Conservation (phyloP, 768 basidiomycete genomes). For the Brasilioporus rufonigricans region DNA sequence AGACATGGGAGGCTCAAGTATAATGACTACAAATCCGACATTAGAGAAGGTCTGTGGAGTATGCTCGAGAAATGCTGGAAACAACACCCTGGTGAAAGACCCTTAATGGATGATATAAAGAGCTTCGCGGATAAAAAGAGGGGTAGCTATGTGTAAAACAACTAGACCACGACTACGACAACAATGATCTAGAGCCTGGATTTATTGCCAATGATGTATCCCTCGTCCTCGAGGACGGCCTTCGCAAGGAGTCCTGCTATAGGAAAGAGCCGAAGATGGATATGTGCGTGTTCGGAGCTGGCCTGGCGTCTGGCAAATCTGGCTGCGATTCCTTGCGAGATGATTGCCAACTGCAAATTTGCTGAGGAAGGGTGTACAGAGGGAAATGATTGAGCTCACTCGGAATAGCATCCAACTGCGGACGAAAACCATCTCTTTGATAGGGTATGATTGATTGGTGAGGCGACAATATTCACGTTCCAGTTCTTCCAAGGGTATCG, state of each 20-base stretch:
- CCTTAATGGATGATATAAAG: constrained; percentile 12
- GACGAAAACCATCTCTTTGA: constrained; percentile 74
- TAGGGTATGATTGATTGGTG: constrained; percentile 66
- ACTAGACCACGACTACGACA: neutral
- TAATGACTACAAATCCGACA: constrained; percentile 18
- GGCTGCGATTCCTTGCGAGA: constrained; percentile 88
- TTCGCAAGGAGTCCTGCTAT: constrained; percentile 64
- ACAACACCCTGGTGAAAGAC: constrained; percentile 7
- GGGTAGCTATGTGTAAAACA: constrained; percentile 8
- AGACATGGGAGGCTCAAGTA: constrained; percentile 12
- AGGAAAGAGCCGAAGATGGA: constrained; percentile 48
- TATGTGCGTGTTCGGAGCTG: constrained; percentile 73
- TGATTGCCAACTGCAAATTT: constrained; percentile 63
- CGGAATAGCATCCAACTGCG: constrained; percentile 85
- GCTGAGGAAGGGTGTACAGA: neutral
- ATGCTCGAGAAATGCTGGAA: constrained; percentile 21
- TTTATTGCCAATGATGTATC: constrained; percentile 25
- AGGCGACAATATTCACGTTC: constrained; percentile 80
- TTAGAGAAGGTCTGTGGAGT: constrained; percentile 20
- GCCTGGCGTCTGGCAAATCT: constrained; percentile 87
- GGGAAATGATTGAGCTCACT: constrained; percentile 37
- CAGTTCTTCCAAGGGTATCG: constrained; percentile 66
- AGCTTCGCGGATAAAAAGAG: constrained; percentile 22
- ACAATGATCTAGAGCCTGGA: constrained; percentile 26
- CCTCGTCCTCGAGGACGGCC: constrained; percentile 54